Conservation (phyloP, 768 basidiomycete genomes). For the Cyathus striatus region DNA sequence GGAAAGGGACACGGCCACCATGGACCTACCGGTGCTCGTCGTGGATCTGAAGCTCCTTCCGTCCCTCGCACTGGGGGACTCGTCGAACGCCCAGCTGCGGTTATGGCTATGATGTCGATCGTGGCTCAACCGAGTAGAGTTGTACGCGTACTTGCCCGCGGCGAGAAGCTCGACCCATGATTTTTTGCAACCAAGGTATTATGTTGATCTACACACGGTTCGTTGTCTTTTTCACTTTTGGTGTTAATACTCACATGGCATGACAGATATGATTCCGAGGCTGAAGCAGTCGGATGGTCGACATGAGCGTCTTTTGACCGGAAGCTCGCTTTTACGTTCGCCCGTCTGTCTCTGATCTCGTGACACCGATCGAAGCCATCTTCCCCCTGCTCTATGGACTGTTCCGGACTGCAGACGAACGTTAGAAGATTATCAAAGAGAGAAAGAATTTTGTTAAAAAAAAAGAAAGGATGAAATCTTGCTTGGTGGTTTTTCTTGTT, state of each 20-base stretch:
- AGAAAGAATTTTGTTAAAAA: too few species aligned
- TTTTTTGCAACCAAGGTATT: too few species aligned
- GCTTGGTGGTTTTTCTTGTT: too few species aligned
- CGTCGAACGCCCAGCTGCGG: conserved; percentile 74
- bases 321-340: too few species aligned
- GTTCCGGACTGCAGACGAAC: too few species aligned
- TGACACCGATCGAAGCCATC: too few species aligned
- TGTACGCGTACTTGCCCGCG: conserved; percentile 75
- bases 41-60: conserved; percentile 7
- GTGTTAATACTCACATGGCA: neutral
- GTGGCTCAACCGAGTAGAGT: conserved; percentile 70
- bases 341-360: too few species aligned
- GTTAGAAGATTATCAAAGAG: too few species aligned
- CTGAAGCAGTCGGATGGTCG: neutral
- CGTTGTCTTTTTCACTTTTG: neutral
- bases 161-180: conserved; percentile 71
- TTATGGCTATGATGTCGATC: conserved; percentile 80
- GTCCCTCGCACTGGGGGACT: conserved; percentile 28
- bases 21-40: conserved; percentile 10
- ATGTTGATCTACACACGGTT: too few species aligned
- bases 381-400: too few species aligned
- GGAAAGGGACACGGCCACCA: conserved; percentile 17
- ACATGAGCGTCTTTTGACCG: too few species aligned
- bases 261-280: neutral
- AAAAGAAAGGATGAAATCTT: too few species aligned